Evolutionary conservation across 106 monocot species (phyloP).

Genomic region (Dendrobium officinale): DNA sequence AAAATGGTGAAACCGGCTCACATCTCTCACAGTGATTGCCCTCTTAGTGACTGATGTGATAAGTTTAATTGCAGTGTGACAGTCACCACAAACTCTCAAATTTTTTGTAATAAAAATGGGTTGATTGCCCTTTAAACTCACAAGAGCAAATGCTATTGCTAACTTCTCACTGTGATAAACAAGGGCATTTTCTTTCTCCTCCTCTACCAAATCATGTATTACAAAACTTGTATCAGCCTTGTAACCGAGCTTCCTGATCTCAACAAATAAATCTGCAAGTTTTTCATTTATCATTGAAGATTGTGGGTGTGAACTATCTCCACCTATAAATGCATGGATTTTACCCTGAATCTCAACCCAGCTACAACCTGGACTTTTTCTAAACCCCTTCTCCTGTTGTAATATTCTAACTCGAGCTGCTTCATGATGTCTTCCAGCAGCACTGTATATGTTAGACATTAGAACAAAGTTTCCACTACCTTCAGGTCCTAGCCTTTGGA

Average conservation of each 20-base stretch:
- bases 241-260: slow-evolving; percentile 74
- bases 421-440: slow-evolving; percentile 71
- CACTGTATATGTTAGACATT: slow-evolving; percentile 81
- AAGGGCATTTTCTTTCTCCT: slow-evolving; percentile 80
- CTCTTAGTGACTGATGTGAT: slow-evolving; percentile 47
- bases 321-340: slow-evolving; percentile 84
- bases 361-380: slow-evolving; percentile 90
- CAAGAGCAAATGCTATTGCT: slow-evolving; percentile 73
- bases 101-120: slow-evolving; percentile 76
- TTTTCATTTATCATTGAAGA: slow-evolving; percentile 40
- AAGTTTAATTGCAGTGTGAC: slow-evolving; percentile 70
- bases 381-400: slow-evolving; percentile 67
- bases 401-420: slow-evolving; percentile 65
- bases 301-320: slow-evolving; percentile 62
- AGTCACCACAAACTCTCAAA: slow-evolving; percentile 79
- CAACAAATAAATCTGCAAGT: slow-evolving; percentile 40
- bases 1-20: slow-evolving; percentile 85
- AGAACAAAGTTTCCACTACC: slow-evolving; percentile 80
- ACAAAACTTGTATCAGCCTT: slow-evolving; percentile 64
- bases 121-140: slow-evolving; percentile 29
- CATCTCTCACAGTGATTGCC: slow-evolving; percentile 61
- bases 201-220: slow-evolving; percentile 75
- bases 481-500: slow-evolving; percentile 62
- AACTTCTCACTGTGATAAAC: slow-evolving; percentile 87
- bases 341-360: slow-evolving; percentile 70